phyloP scores from a whole-genome alignment of 176 grass and related monocot genomes.

The Metroxylon sagu region DNA sequence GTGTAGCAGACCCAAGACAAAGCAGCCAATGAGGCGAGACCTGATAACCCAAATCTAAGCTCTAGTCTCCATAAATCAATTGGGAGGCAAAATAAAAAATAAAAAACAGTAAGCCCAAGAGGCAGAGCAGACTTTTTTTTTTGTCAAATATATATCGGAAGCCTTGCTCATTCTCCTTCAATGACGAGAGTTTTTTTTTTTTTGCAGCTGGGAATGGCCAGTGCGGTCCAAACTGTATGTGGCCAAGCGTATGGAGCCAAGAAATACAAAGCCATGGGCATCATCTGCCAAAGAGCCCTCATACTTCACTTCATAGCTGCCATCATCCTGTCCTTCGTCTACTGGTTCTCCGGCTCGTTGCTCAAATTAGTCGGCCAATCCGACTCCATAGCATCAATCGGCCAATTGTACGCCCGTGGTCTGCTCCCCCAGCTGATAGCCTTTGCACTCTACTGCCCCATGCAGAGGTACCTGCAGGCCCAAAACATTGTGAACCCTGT shows the following conservation, averaged over 20 bases:
- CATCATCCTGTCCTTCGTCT: conserved; percentile 43
- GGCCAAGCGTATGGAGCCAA: conserved; percentile 71
- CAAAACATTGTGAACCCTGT: conserved; percentile 62
- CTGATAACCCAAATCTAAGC: too few species aligned
- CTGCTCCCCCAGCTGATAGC: conserved; percentile 49
- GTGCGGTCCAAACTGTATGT: conserved; percentile 69
- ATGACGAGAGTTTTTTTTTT: too few species aligned
- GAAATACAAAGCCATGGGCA: conserved; percentile 45
- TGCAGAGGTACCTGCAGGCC: conserved; percentile 77
- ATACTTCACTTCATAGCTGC: conserved; percentile 46
- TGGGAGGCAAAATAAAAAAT: too few species aligned
- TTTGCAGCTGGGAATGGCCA: conserved; percentile 72
- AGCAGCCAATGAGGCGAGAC: too few species aligned
- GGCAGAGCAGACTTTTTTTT: too few species aligned
- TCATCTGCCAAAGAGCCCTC: conserved; percentile 56
- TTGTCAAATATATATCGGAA: too few species aligned
- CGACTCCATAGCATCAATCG: conserved; percentile 28
- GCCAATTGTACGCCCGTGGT: conserved; percentile 52
- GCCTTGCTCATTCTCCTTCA: too few species aligned
- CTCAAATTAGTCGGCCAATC: conserved; percentile 43
- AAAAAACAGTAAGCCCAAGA: too few species aligned
- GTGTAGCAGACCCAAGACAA: too few species aligned
- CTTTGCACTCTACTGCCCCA: conserved; percentile 64
- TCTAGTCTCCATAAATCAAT: too few species aligned
- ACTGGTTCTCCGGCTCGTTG: conserved; percentile 53